These are phyloP conservation scores for Pseudogymnoascus destructans DNA, from an alignment of 2,329 filamentous ascomycete species.

Conservation along the genomic window DNA sequence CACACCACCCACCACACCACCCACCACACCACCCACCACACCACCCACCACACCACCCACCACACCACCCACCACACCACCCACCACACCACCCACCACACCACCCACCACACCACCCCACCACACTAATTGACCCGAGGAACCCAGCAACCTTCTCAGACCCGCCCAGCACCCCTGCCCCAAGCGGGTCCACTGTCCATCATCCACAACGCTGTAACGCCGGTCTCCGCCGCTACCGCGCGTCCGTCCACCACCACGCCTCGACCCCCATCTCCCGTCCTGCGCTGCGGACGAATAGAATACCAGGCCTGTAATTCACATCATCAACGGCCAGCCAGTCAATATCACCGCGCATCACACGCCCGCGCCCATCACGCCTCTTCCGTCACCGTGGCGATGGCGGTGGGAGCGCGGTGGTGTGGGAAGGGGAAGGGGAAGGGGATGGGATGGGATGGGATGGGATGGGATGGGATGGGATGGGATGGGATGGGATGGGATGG, in stretches of 20 bases:
- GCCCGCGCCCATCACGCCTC: background rate
- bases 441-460: background rate
- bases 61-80: background rate
- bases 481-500: background rate
- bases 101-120: background rate
- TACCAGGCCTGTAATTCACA: background rate
- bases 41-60: background rate
- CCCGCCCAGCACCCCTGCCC: background rate
- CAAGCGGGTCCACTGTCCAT: slow-evolving; percentile 1
- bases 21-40: background rate
- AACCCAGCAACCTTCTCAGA: background rate
- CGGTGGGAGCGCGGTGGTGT: background rate
- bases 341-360: background rate
- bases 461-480: background rate
- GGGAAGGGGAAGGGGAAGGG: background rate
- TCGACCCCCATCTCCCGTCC: background rate
- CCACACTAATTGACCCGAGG: background rate
- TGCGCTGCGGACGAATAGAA: background rate
- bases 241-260: background rate
- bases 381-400: background rate
- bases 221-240: background rate
- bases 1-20: background rate
- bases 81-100: background rate
- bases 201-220: slow-evolving; percentile 4
- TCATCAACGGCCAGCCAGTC: background rate